These are phyloP conservation scores for Biscogniauxia sp. DNA, from an alignment of 2,329 filamentous ascomycete genomes.

Conservation along the genomic window DNA sequence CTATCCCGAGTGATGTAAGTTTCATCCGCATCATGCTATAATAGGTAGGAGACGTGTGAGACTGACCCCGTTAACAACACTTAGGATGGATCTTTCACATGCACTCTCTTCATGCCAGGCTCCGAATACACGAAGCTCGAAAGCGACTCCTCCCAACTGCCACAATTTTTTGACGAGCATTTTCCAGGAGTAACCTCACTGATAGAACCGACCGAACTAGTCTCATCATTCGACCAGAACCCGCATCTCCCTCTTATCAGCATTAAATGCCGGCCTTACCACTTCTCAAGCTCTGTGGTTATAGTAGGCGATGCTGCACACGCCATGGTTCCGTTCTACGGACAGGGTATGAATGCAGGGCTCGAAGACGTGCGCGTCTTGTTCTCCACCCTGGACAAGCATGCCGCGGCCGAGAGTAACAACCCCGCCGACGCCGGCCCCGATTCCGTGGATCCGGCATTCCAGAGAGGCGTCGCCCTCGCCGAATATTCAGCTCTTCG, in stretches of 20 bases:
- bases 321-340: slow-evolving; percentile 98
- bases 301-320: slow-evolving; percentile 93
- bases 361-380: slow-evolving; percentile 90
- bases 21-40: background rate
- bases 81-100: slow-evolving; percentile 90
- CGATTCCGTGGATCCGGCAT: slow-evolving; percentile 45
- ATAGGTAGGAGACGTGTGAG: background rate
- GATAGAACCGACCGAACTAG: slow-evolving; percentile 66
- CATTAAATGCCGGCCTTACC: slow-evolving; percentile 89
- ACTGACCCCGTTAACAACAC: slow-evolving; percentile 10
- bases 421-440: slow-evolving; percentile 27
- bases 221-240: slow-evolving; percentile 73
- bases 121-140: slow-evolving; percentile 68
- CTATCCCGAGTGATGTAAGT: slow-evolving; percentile 70
- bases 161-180: slow-evolving; percentile 73
- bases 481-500: slow-evolving; percentile 73
- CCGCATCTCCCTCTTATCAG: slow-evolving; percentile 90
- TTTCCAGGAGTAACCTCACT: slow-evolving; percentile 83
- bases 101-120: slow-evolving; percentile 85
- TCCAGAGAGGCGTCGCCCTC: slow-evolving; percentile 68
- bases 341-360: slow-evolving; percentile 96
- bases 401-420: slow-evolving; percentile 49
- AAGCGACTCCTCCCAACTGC: slow-evolving; percentile 55
- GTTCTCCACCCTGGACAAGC: slow-evolving; percentile 75
- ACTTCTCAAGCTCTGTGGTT: slow-evolving; percentile 72